Base-by-base conservation (phyloP, 2,329 filamentous ascomycete genomes). In the Metarhizium humberi region DNA sequence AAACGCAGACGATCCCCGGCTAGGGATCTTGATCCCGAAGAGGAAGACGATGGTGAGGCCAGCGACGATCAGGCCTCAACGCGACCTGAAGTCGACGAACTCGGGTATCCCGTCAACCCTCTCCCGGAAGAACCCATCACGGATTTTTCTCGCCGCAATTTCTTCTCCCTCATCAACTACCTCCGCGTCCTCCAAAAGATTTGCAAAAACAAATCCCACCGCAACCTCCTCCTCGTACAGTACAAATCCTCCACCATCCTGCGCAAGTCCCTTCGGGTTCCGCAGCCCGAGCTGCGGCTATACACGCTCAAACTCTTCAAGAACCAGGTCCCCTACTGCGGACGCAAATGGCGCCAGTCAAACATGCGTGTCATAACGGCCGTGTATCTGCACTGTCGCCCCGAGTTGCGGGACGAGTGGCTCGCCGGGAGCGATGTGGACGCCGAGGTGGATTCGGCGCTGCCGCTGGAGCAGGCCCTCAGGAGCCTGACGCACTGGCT, bases 331-430 rank as follows among this genome's bases (percentile, higher is more conserved):
- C 94, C 94, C 1, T 99, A 96, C 76, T 97, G 92, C 70, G 92
- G 94, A 25, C 86, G 94, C 47, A 99, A 99, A 74, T 99, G 94
- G 94, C 86, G 94, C 14, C 94, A 97, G 74, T 86, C 85, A 63
- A 97, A 99, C 71, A 99, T 99, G 94, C 88, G 92, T 55, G 92
- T 97, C 66, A 99, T 99, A 67, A 99, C 94, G 0, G 91, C 92
- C 3, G 90, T 99, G 1, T 99, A 96, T 70, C 78, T 99, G 51
- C 90, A 96, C 72, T 96, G 92, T 66, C 81, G 91, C 7, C 92
- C 92, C 0, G 92, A 97, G 69, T 78, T 99, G 49, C 81, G 92
- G 34, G 94, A 99, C 66, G 94, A 96, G 72, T 97, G 94, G 92
- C 79, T 97, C 1, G 85, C 89, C 0, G 92, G 92, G 5, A 88